Percentiles rank a stretch among this genome's conserved stretches.
Conservation (phyloP, 176 grass and related monocot genomes). For the Musa beccarii region DNA sequence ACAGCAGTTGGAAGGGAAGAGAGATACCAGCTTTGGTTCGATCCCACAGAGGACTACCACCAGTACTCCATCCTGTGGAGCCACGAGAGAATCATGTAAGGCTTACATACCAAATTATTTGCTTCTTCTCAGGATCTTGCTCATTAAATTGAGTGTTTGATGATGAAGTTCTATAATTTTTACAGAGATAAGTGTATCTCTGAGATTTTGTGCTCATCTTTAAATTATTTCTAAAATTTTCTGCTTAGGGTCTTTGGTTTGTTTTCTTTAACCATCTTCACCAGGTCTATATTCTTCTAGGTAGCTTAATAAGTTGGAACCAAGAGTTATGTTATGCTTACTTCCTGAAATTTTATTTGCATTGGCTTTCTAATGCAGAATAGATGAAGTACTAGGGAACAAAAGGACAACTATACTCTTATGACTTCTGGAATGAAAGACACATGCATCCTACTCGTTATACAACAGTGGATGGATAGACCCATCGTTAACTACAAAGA, state of each 20-base stretch:
- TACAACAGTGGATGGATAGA: neutral
- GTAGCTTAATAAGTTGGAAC: neutral
- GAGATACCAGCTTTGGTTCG: constrained; percentile 40
- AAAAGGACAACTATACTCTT: neutral
- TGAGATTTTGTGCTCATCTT: neutral
- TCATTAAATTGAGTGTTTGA: neutral
- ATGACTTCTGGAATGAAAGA: neutral
- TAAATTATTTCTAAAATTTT: neutral
- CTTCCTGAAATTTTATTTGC: neutral
- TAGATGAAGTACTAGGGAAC: neutral
- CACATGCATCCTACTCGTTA: neutral
- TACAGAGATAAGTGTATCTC: neutral
- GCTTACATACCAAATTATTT: neutral
- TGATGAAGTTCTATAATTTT: neutral
- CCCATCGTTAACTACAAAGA: neutral
- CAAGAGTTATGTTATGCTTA: neutral
- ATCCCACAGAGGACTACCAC: constrained; percentile 38
- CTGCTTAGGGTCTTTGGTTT: neutral
- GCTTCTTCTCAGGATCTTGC: neutral
- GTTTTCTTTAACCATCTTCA: neutral
- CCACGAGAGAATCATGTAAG: constrained; percentile 37
- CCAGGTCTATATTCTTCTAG: neutral
- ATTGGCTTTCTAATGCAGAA: neutral
- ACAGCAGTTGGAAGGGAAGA: constrained; percentile 40
- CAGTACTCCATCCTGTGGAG: constrained; percentile 48